Conservation (phyloP, 306 rosid species). For the Inga oerstediana region DNA sequence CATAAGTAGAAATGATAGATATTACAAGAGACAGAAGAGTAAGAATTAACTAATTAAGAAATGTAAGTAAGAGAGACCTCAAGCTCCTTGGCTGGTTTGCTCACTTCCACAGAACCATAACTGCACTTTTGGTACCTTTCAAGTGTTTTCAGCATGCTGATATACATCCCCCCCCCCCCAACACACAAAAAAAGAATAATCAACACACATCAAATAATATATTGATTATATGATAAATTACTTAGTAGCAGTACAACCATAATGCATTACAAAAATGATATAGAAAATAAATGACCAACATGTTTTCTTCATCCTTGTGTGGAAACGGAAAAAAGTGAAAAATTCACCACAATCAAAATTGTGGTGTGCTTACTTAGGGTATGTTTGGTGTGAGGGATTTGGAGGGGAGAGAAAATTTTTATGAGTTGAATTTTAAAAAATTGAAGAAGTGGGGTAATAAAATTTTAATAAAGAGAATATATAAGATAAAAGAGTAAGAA, state of each 20-base stretch:
- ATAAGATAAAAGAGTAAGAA: too few species aligned
- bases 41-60: too few species aligned
- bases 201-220: background rate
- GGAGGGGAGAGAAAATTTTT: too few species aligned
- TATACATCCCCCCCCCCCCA: background rate
- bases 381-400: too few species aligned
- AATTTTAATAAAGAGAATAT: too few species aligned
- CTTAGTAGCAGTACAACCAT: background rate
- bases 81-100: slow-evolving; percentile 81
- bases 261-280: background rate
- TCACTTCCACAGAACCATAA: slow-evolving; percentile 87
- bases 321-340: too few species aligned
- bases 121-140: slow-evolving; percentile 63
- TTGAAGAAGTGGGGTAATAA: too few species aligned
- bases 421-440: too few species aligned
- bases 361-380: background rate
- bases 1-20: background rate
- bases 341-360: too few species aligned
- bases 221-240: background rate
- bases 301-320: background rate
- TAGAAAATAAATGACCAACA: background rate
- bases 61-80: background rate
- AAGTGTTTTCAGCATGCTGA: slow-evolving; percentile 24
- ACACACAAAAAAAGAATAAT: too few species aligned
- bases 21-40: background rate